phyloP scores from a whole-genome alignment of 192 early-diverging fungal genomes.

The Piromyces finnis region DNA sequence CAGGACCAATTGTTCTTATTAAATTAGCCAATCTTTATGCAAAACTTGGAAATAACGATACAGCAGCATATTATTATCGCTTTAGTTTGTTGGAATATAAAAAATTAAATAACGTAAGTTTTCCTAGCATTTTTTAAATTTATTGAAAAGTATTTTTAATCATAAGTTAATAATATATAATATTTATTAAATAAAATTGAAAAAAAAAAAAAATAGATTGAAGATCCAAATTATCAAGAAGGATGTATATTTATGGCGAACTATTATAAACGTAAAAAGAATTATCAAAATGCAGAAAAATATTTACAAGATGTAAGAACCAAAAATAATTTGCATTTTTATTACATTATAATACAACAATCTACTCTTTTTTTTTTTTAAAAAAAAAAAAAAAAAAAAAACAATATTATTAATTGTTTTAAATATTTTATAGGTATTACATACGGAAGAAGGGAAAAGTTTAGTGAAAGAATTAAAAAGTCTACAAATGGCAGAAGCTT shows the following conservation, averaged over 20 bases:
- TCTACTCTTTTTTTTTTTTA: too few relatives aligned
- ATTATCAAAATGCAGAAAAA: neutral
- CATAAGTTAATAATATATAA: too few relatives aligned
- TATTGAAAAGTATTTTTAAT: too few relatives aligned
- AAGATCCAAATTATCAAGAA: neutral
- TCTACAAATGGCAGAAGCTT: neutral
- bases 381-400: too few relatives aligned
- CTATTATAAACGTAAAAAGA: neutral
- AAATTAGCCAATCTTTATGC: constrained; percentile 41
- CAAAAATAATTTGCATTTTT: neutral
- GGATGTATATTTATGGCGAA: neutral
- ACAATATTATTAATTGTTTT: too few relatives aligned
- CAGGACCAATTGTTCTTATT: constrained; percentile 26
- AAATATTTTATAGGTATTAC: neutral
- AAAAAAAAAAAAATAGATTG: too few relatives aligned
- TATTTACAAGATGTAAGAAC: neutral
- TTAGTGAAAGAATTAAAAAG: neutral
- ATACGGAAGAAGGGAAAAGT: neutral
- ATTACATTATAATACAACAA: too few relatives aligned
- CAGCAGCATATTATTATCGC: constrained; percentile 39
- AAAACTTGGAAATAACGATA: constrained; percentile 21
- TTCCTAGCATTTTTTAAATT: too few relatives aligned
- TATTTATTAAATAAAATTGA: neutral
- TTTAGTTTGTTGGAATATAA: constrained; percentile 8
- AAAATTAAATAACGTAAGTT: neutral